A percentile compares a stretch with the other conserved stretches of the same genome.
Evolutionary conservation across 164 flowering plant species (phyloP).

Genomic region (Liriodendron chinense): DNA sequence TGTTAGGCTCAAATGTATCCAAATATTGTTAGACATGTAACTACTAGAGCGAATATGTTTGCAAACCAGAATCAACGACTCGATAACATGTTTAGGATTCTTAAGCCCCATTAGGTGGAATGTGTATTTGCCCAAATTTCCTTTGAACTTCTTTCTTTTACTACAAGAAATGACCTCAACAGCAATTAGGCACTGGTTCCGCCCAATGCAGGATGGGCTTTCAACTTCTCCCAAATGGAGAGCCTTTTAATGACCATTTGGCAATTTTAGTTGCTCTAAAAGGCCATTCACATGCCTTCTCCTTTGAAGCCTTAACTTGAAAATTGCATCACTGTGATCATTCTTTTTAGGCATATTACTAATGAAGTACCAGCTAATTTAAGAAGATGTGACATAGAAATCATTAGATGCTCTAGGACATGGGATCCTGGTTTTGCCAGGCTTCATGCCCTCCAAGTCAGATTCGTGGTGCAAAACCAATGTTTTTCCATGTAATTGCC

Average conservation of each 20-base stretch:
- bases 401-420: not conserved
- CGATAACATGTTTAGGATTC: not conserved
- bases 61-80: not conserved
- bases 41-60: not conserved
- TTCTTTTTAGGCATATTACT: no score
- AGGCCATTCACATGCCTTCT: no score
- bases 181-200: not conserved
- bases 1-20: not conserved
- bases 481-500: not conserved
- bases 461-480: not conserved
- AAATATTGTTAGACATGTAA: not conserved
- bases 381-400: not conserved
- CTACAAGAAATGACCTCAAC: not conserved
- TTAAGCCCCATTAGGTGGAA: not conserved
- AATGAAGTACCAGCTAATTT: not conserved
- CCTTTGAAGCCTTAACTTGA: not conserved
- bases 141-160: not conserved
- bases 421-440: not conserved
- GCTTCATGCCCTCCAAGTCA: not conserved
- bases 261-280: no score
- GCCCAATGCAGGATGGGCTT: not conserved
- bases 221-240: not conserved
- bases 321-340: not conserved
- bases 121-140: not conserved
- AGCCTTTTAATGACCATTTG: no score